Conservation (phyloP, 1,284 basidiomycete species). For the Apiotrichum mycotoxinovorans region DNA sequence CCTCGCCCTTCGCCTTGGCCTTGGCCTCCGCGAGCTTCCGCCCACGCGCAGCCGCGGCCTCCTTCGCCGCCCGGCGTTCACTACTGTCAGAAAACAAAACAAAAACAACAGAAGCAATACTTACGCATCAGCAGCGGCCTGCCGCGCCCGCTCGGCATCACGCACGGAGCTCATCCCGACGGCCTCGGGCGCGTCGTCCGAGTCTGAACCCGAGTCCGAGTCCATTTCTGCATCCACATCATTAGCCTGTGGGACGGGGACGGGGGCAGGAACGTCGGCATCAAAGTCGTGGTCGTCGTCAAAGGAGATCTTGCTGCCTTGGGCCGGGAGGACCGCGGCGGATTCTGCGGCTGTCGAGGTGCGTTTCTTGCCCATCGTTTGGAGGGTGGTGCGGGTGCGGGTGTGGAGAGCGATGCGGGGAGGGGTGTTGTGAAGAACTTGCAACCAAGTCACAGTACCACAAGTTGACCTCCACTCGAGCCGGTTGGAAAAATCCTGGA, state of each 20-base stretch:
- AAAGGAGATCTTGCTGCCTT: constrained; percentile 34
- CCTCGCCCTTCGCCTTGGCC: constrained; percentile 4
- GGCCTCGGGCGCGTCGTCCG: constrained; percentile 37
- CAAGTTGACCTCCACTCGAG: no score
- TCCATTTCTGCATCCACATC: no score
- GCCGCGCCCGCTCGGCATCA: not conserved
- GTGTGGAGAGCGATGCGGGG: not conserved
- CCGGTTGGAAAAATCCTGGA: no score
- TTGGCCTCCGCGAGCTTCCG: constrained; percentile 23
- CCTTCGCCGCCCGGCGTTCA: constrained; percentile 7
- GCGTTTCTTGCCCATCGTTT: constrained; percentile 19
- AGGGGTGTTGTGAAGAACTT: not conserved
- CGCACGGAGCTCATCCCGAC: constrained; percentile 24
- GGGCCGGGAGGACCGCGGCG: constrained; percentile 20
- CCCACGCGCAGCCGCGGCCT: constrained; percentile 23
- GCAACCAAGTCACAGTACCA: not conserved
- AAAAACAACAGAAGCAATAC: not conserved
- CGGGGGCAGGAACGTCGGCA: not conserved
- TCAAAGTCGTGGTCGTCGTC: constrained; percentile 17
- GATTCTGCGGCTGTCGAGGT: constrained; percentile 3
- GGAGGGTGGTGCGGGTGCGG: not conserved
- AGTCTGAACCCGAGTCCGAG: constrained; percentile 16
- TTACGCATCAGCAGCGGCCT: constrained; percentile 20
- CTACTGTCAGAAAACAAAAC: not conserved
- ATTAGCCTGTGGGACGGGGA: not conserved